Conservation (phyloP, 305 asterid genomes). For the Solanum hybrid region DNA sequence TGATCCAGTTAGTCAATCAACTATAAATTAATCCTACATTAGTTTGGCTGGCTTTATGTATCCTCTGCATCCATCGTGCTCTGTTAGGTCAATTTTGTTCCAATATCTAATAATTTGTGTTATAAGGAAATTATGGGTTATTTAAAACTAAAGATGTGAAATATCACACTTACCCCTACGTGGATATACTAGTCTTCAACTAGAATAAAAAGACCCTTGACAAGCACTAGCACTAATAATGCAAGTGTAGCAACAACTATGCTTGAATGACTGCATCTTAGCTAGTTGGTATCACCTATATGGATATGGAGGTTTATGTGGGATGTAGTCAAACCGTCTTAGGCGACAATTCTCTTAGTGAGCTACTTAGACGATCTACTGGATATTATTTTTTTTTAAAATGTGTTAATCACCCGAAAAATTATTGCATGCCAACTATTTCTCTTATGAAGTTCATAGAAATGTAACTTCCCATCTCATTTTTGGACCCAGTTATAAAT, state of each 20-base stretch:
- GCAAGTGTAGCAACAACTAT: neutral
- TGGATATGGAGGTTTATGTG: neutral
- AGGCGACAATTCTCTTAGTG: neutral
- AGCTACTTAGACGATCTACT: neutral
- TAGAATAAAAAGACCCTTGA: neutral
- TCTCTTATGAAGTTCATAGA: neutral
- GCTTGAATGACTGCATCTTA: neutral
- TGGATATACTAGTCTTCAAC: neutral
- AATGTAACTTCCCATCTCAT: neutral
- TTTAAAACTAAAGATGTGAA: neutral
- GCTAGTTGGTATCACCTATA: neutral
- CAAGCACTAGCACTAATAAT: neutral
- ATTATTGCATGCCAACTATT: neutral
- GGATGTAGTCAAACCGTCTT: neutral
- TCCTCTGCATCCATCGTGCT: neutral
- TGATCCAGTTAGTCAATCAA: neutral
- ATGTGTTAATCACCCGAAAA: neutral
- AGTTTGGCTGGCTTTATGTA: neutral
- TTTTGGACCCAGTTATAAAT: neutral
- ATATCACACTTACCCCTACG: neutral
- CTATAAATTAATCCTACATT: neutral
- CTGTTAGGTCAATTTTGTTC: neutral
- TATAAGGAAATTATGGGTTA: neutral
- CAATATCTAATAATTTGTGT: neutral
- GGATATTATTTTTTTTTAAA: neutral